Conservation (phyloP, 495 filamentous ascomycete species). For the Elasticomyces elasticus region DNA sequence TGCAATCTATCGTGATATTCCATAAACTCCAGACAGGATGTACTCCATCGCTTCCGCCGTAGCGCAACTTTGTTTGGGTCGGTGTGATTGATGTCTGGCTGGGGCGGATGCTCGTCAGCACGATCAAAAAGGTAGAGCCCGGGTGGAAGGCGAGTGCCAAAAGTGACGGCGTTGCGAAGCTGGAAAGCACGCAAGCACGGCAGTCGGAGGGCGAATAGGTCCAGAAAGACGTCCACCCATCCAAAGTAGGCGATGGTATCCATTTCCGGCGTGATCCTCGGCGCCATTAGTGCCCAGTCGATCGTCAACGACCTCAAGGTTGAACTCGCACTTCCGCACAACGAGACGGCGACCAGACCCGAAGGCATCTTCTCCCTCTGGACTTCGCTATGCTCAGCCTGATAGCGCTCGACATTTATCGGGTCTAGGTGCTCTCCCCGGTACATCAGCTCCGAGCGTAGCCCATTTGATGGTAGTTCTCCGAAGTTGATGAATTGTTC, state of each 20-base stretch:
- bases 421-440: neutral
- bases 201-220: slow-evolving; percentile 22
- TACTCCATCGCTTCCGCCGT: too few relatives aligned
- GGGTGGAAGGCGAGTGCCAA: slow-evolving; percentile 12
- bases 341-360: neutral
- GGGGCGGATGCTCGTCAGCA: neutral
- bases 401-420: neutral
- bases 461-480: neutral
- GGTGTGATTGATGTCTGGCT: too few relatives aligned
- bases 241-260: neutral
- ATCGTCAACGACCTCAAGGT: slow-evolving; percentile 26
- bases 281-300: slow-evolving; percentile 25
- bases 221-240: slow-evolving; percentile 2
- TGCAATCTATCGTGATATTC: slow-evolving; percentile 28
- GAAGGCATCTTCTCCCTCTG: slow-evolving; percentile 6
- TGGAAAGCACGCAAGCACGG: slow-evolving; percentile 28
- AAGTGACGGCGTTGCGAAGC: slow-evolving; percentile 26
- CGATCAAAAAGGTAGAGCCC: slow-evolving; percentile 24
- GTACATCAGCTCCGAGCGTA: neutral
- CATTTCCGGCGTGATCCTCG: too few relatives aligned
- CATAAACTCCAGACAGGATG: slow-evolving; percentile 29
- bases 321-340: slow-evolving; percentile 13
- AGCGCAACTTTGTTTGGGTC: too few relatives aligned
- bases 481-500: neutral
- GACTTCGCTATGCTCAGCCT: neutral